A percentile compares a stretch with the other conserved stretches of the same genome.
phyloP scores from a whole-genome alignment of 148 eudicot genomes.

The Agrostemma githago region DNA sequence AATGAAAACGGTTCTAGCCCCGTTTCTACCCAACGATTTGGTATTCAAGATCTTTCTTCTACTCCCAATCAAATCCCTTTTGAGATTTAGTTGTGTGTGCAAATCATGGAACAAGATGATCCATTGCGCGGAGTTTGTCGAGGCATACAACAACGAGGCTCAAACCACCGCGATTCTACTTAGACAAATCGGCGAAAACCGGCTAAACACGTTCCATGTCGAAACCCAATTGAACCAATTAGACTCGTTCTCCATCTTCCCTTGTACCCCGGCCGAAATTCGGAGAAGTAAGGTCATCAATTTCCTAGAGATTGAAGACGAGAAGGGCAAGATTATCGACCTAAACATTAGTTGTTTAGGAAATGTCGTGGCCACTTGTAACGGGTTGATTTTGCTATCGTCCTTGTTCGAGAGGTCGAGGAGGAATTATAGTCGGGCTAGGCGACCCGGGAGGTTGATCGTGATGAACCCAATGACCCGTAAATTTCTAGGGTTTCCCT shows the following conservation, averaged over 20 bases:
- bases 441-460: constrained; percentile 24
- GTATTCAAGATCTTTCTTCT: constrained; percentile 33
- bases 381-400: constrained; percentile 33
- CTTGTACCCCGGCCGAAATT: constrained; percentile 5
- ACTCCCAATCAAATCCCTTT: constrained; percentile 33
- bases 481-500: constrained; percentile 27
- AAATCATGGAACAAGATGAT: constrained; percentile 39
- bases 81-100: constrained; percentile 33
- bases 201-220: constrained; percentile 22
- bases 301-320: constrained; percentile 29
- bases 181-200: neutral
- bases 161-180: constrained; percentile 25
- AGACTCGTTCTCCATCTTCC: constrained; percentile 24
- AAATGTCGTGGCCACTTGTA: constrained; percentile 28
- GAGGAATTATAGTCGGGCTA: neutral
- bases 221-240: constrained; percentile 26
- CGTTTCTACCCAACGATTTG: constrained; percentile 32
- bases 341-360: constrained; percentile 29
- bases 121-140: constrained; percentile 33
- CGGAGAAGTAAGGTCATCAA: constrained; percentile 15
- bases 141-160: constrained; percentile 29
- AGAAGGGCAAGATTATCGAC: constrained; percentile 26
- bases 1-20: constrained; percentile 14
- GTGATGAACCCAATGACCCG: constrained; percentile 36
- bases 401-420: constrained; percentile 3